Percentiles rank a stretch among this genome's conserved stretches.
Conservation (phyloP, 1,284 basidiomycete species). For the Porogramme epimiltina region DNA sequence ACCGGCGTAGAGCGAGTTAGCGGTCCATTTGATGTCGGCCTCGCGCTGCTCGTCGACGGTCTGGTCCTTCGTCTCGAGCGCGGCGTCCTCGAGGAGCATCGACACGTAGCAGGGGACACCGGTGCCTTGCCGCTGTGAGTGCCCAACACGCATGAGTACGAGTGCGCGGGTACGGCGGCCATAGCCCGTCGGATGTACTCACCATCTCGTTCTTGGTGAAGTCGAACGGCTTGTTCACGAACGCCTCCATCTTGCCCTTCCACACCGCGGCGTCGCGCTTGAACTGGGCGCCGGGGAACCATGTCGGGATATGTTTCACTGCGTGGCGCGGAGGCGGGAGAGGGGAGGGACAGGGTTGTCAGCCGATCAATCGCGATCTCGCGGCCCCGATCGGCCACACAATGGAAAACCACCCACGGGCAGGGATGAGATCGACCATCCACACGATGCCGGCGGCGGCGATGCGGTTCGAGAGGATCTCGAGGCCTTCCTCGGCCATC, state of each 20-base stretch:
- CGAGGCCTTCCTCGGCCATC: slow-evolving; percentile 63
- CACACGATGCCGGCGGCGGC: slow-evolving; percentile 67
- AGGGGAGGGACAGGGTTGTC: neutral
- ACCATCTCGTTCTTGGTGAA: slow-evolving; percentile 58
- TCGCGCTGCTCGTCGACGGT: slow-evolving; percentile 41
- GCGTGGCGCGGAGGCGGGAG: too few relatives aligned
- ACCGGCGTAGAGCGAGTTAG: slow-evolving; percentile 72
- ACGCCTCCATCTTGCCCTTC: slow-evolving; percentile 68
- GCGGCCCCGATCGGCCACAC: too few relatives aligned
- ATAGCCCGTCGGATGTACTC: slow-evolving; percentile 31
- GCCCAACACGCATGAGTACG: neutral
- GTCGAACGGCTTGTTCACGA: slow-evolving; percentile 65
- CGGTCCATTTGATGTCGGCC: slow-evolving; percentile 69
- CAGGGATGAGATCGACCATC: slow-evolving; percentile 66
- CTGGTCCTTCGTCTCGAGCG: slow-evolving; percentile 24
- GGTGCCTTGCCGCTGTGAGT: slow-evolving; percentile 49
- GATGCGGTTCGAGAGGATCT: slow-evolving; percentile 55
- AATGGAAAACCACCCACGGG: too few relatives aligned
- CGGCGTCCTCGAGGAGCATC: slow-evolving; percentile 49
- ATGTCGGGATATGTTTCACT: slow-evolving; percentile 34
- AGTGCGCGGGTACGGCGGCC: neutral
- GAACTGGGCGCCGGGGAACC: slow-evolving; percentile 39
- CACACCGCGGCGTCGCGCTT: slow-evolving; percentile 55
- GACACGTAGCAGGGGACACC: slow-evolving; percentile 63
- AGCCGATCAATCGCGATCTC: too few relatives aligned